These are phyloP conservation scores for Cryptosporidium parvum DNA, from an alignment of 169 alveolate genomes.

Conservation along the genomic window DNA sequence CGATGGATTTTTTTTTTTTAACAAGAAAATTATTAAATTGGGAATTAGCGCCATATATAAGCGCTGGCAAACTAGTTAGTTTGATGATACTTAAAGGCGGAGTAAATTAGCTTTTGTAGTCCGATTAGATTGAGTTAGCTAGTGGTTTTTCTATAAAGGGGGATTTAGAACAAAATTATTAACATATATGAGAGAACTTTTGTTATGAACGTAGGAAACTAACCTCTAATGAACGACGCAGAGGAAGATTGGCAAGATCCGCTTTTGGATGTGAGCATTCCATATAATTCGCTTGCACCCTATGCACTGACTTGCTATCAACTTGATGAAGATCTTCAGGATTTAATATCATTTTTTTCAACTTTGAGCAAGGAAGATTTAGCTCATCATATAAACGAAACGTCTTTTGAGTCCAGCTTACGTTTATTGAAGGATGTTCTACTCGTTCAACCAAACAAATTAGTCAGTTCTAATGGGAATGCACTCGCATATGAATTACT, in stretches of 20 bases:
- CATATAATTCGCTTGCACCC: constrained; percentile 68
- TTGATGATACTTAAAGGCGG: neutral
- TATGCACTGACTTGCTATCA: constrained; percentile 21
- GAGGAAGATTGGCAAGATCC: constrained; percentile 76
- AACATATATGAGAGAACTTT: neutral
- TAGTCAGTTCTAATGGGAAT: neutral
- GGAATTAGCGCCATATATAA: neutral
- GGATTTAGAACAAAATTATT: neutral
- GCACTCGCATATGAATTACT: neutral
- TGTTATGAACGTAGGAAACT: neutral
- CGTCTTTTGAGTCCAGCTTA: constrained; percentile 53
- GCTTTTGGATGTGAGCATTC: constrained; percentile 65
- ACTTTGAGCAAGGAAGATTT: constrained; percentile 24
- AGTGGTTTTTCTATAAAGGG: neutral
- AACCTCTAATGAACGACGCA: constrained; percentile 11
- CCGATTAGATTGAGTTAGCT: constrained; percentile 11
- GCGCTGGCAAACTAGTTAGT: constrained; percentile 1
- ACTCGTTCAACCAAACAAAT: constrained; percentile 29
- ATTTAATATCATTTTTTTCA: constrained; percentile 62
- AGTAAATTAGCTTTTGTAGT: neutral
- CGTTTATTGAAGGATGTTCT: constrained; percentile 40
- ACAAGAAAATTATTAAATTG: neutral
- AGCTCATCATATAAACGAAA: constrained; percentile 19
- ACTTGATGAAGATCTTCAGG: constrained; percentile 61
- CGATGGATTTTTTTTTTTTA: neutral